Conservation (phyloP, 495 filamentous ascomycete species). For the Aspergillus ellipticus region DNA sequence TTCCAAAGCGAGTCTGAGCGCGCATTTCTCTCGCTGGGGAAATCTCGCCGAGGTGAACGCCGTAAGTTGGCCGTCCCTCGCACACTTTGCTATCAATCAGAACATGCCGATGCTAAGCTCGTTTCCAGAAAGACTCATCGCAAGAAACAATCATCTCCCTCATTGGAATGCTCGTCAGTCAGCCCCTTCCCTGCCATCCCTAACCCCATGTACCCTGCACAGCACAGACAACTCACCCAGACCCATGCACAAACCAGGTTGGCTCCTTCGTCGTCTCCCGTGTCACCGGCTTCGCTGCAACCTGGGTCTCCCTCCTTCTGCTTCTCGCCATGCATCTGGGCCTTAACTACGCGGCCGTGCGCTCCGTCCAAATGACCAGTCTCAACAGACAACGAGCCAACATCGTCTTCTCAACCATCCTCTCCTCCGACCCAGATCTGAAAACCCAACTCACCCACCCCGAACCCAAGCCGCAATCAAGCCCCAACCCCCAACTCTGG, state of each 20-base stretch:
- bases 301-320: conserved; percentile 69
- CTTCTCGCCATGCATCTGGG: conserved; percentile 72
- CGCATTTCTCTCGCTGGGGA: conserved; percentile 85
- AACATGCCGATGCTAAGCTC: conserved; percentile 3
- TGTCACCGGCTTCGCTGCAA: conserved; percentile 65
- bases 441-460: background rate
- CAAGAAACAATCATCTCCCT: conserved; percentile 95
- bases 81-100: background rate
- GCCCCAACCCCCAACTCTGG: background rate
- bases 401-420: conserved; percentile 65
- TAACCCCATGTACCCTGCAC: background rate
- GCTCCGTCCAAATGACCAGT: conserved; percentile 76
- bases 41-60: conserved; percentile 94
- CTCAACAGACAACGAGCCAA: conserved; percentile 85
- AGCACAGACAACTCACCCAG: background rate
- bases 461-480: background rate
- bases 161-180: conserved; percentile 78
- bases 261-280: conserved; percentile 77
- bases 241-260: conserved; percentile 52
- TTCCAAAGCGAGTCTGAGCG: conserved; percentile 85
- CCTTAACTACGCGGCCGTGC: conserved; percentile 83
- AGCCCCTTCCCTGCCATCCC: background rate
- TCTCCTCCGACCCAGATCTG: conserved; percentile 38
- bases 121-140: conserved; percentile 75
- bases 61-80: conserved; percentile 36